Evolutionary conservation across 139 green algal species (phyloP), one percentile per base, ranked within the genome.

Genomic region (Ettlia oleoabundans): DNA sequence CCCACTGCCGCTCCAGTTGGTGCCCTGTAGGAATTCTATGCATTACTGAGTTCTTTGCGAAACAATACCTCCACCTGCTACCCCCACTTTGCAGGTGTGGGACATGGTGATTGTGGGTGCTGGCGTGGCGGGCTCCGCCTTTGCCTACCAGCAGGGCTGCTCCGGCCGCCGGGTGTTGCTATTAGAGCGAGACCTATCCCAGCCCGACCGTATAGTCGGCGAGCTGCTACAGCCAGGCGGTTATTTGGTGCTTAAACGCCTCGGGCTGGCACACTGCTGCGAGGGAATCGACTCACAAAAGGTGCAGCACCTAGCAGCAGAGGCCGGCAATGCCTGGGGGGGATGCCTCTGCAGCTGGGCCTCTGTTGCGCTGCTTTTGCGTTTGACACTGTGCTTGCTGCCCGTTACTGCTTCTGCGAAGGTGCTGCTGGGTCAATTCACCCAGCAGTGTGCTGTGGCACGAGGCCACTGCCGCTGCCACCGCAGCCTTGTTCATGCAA

Each of bases 171-270:
- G 89, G 3, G 94, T 98, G 58, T 88, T 99, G 58, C 76, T 99
- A 55, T 77, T 99, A 51, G 97, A 99, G 85, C 89, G 95, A 0
- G 95, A 99, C 76, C 82, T 99, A 10, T 68, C 75, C 7, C 93
- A 98, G 90, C 97, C 96, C 38, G 96, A 99, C 85, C 88, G 97
- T n/a, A 99, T 99, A 42, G 94, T 99, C n/a, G 97, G 97, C 0
- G 97, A 99, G 92, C 91, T 99, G 84, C 91, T 99, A 79, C 96
- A 99, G 90, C 97, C 97, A 7, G 97, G 97, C 13, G 97, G 97
- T 72, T 98, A 97, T 81, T 81, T 98, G 38, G 92, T 92, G 90
- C 92, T 99, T 5, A 96, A 98, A 61, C 77, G 89, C n/a, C 91
- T 99, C 61, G 96, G 96, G 0, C 86, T 99, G 71, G 91, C 88